Evolutionary conservation across 1,284 basidiomycete genomes (phyloP), one percentile per base, ranked within the genome.

Genomic region (Apiotrichum domesticum): DNA sequence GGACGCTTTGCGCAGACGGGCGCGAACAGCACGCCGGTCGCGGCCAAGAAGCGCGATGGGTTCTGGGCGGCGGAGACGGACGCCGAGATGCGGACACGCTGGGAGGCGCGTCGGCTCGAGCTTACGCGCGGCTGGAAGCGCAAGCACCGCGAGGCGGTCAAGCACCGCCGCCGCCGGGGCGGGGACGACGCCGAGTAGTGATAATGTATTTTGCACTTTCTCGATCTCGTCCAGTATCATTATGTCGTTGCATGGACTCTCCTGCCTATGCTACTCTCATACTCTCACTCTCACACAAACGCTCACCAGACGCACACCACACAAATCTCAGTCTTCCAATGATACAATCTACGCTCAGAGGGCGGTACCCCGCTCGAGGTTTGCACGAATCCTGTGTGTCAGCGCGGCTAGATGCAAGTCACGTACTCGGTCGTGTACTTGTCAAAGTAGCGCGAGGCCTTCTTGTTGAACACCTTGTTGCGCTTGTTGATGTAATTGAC

Each of bases 401-500:
- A 13, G 42, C 48, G 13, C 7, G 21, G 13, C 43, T 10, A 35
- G 47, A 52, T 35, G 14, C 48, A 50, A 52, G 57, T 45, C 14
- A 69, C 69, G 11, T 52, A 76, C 74, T 98, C 95, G 54, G 88
- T 79, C 2, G 95, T 98, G 72, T 97, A 95, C 72, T 95, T 93
- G 83, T 98, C 91, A 80, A 93, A 98, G 79, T 93, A 98, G 60
- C 95, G 84, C 21, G 89, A 87, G 92, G 87, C 88, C 86, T 97
- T 98, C 80, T 94, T 94, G 85, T 98, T 98, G 83, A 98, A 98
- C 53, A 95, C 90, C 68, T 90, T 87, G 80, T 99, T 99, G 75
- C 87, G 86, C 75, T 97, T 91, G 81, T 99, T 99, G 84, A 98
- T 98, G 73, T 98, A 98, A 11, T 92, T 98, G 75, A 98, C 90